A percentile compares a stretch with the other conserved stretches of the same genome.
phyloP scores from a whole-genome alignment of 345 rosid species.

The Gossypium anomalum region DNA sequence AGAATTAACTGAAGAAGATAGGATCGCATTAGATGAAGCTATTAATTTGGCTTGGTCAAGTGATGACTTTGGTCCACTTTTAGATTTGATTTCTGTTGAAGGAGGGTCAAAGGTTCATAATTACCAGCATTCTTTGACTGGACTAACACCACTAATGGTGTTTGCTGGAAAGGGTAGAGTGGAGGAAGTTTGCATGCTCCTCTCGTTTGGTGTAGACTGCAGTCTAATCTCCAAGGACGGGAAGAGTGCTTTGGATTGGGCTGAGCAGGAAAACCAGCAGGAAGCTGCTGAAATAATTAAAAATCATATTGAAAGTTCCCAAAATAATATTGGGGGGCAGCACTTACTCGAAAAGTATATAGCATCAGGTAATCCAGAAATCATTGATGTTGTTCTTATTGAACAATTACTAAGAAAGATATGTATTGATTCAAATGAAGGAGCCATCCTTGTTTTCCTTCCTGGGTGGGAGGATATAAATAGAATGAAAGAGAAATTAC shows the following conservation, averaged over 20 bases:
- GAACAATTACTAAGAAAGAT: constrained; percentile 66
- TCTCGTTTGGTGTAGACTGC: constrained; percentile 70
- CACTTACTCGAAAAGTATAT: constrained; percentile 65
- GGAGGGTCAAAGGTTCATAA: constrained; percentile 51
- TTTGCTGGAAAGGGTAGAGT: constrained; percentile 86
- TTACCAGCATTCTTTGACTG: constrained; percentile 67
- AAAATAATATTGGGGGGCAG: constrained; percentile 36
- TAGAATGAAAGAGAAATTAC: constrained; percentile 55
- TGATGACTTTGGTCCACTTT: constrained; percentile 75
- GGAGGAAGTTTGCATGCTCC: constrained; percentile 78
- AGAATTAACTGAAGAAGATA: constrained; percentile 60
- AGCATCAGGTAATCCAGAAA: constrained; percentile 52
- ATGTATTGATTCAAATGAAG: constrained; percentile 64
- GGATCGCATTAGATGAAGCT: constrained; percentile 74
- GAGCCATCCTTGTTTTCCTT: constrained; percentile 91
- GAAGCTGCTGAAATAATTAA: constrained; percentile 65
- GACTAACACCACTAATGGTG: constrained; percentile 81
- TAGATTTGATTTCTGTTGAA: constrained; percentile 64
- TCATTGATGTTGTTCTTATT: constrained; percentile 69
- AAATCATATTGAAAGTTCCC: constrained; percentile 39
- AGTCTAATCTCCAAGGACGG: constrained; percentile 53
- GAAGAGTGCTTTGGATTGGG: constrained; percentile 59
- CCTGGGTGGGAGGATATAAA: constrained; percentile 98
- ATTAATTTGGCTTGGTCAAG: constrained; percentile 70
- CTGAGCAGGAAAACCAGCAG: constrained; percentile 57